phyloP scores from a whole-genome alignment of 371 early-diverging fungal species.

The Coemansia sp. region DNA sequence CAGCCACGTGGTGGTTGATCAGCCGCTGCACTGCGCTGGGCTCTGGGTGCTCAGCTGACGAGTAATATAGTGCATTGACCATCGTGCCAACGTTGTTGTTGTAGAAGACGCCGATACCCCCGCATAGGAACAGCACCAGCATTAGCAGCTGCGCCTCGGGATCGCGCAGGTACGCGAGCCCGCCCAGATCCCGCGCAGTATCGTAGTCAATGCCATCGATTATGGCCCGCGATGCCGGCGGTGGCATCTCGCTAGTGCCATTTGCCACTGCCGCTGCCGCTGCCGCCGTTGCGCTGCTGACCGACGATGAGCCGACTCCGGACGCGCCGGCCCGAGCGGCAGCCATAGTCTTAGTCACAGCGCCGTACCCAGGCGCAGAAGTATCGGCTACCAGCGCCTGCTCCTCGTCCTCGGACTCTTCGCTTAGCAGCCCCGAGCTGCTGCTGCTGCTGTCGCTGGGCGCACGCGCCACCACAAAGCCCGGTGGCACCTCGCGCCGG shows the following conservation, averaged over 20 bases:
- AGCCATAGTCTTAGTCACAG: background rate
- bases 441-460: conserved; percentile 3
- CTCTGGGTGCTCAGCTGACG: conserved; percentile 23
- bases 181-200: conserved; percentile 46
- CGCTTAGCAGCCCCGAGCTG: conserved; percentile 29
- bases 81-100: conserved; percentile 50
- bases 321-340: background rate
- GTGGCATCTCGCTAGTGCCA: no score
- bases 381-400: conserved; percentile 6
- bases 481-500: conserved; percentile 29
- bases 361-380: background rate
- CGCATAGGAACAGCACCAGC: conserved; percentile 42
- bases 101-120: conserved; percentile 49
- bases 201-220: conserved; percentile 44
- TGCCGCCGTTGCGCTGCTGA: background rate
- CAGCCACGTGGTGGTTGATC: conserved; percentile 47
- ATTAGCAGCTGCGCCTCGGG: conserved; percentile 47
- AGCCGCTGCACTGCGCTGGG: conserved; percentile 42
- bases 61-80: conserved; percentile 46
- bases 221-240: no score
- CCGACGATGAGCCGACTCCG: conserved; percentile 7
- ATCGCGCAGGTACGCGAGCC: conserved; percentile 38
- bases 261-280: no score
- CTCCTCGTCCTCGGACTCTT: conserved; percentile 22
- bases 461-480: conserved; percentile 31